phyloP scores from a whole-genome alignment of 768 basidiomycete genomes.

The Cystofilobasidium bisporidii region DNA sequence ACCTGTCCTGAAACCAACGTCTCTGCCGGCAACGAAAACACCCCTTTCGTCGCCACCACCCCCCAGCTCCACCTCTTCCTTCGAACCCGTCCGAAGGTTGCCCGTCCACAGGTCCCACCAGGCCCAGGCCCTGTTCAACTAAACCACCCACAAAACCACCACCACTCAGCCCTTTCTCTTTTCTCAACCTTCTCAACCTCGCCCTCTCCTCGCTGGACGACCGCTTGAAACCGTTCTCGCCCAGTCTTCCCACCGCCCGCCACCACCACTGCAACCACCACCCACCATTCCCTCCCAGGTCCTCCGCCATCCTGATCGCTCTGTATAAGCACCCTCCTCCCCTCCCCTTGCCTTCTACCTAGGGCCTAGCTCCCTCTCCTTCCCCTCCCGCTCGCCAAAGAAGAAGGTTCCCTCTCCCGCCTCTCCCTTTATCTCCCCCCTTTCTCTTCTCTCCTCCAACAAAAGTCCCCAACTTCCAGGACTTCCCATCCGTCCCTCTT shows the following conservation, averaged over 20 bases:
- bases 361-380: conserved; percentile 11
- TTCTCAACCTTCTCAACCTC: too few species aligned
- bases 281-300: not conserved
- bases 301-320: conserved; percentile 17
- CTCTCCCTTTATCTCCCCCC: not conserved
- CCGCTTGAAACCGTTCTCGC: too few species aligned
- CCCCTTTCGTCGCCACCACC: not conserved
- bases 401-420: conserved; percentile 18
- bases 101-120: not conserved
- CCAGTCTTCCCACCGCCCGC: not conserved
- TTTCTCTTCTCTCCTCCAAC: not conserved
- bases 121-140: not conserved
- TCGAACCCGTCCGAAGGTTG: too few species aligned
- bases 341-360: conserved; percentile 19
- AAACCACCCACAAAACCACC: not conserved
- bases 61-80: too few species aligned
- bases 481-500: not conserved
- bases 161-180: not conserved
- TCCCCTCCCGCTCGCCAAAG: conserved; percentile 15
- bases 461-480: not conserved
- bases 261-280: conserved; percentile 1
- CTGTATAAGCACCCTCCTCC: conserved; percentile 25
- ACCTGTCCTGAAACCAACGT: not conserved
- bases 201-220: too few species aligned
- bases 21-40: not conserved